Evolutionary conservation across 2,329 filamentous ascomycete species (phyloP).

Genomic region (Phyllosticta citribraziliensis): DNA sequence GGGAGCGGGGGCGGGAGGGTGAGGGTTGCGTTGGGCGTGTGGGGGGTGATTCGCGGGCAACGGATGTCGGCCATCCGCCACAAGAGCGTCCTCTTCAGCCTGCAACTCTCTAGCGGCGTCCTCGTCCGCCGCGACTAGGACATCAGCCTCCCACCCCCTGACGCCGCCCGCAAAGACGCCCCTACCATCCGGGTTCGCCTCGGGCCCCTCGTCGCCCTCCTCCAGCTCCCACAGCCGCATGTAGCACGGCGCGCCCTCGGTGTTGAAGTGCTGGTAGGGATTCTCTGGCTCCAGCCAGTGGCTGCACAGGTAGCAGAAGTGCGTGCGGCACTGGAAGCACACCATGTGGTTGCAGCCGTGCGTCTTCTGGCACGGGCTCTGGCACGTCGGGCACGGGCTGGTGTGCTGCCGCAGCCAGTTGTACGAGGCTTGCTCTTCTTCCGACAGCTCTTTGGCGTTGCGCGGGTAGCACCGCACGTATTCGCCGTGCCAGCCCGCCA

Average conservation of each 20-base stretch:
- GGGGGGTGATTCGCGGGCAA: background rate
- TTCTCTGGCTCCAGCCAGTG: constrained; percentile 74
- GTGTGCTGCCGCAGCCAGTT: constrained; percentile 77
- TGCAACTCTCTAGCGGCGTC: constrained; percentile 19
- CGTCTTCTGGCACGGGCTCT: constrained; percentile 75
- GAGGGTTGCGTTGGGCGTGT: background rate
- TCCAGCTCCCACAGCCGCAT: constrained; percentile 86
- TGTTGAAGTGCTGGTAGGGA: constrained; percentile 84
- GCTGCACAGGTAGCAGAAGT: constrained; percentile 92
- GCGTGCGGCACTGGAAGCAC: constrained; percentile 77
- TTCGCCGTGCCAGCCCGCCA: constrained; percentile 86
- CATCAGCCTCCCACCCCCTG: constrained; percentile 34
- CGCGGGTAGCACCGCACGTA: constrained; percentile 62
- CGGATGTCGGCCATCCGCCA: background rate
- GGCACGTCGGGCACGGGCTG: constrained; percentile 81
- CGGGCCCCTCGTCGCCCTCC: constrained; percentile 63
- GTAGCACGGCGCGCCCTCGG: constrained; percentile 58
- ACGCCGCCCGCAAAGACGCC: constrained; percentile 33
- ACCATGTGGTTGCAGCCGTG: constrained; percentile 97
- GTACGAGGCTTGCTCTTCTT: constrained; percentile 76
- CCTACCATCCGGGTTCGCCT: constrained; percentile 28
- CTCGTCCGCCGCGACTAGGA: constrained; percentile 21
- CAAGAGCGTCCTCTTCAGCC: constrained; percentile 18
- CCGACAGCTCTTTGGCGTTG: constrained; percentile 60
- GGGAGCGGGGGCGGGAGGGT: background rate